Percentiles rank a stretch among this genome's conserved stretches.
Conservation (phyloP, 805 yeast species). For the Ogataea polymorpha region DNA sequence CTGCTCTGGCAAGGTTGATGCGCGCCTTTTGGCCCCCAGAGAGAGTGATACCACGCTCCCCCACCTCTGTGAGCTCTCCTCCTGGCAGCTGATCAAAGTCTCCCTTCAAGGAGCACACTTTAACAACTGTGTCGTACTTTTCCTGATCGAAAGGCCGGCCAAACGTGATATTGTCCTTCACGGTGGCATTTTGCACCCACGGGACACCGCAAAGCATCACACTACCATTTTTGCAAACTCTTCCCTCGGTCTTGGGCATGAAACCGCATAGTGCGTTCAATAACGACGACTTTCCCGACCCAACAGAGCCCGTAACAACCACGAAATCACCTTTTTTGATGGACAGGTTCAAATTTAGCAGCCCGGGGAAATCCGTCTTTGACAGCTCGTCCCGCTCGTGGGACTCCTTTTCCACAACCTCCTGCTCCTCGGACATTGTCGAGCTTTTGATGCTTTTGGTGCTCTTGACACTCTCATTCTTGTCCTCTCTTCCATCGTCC, state of each 20-base stretch:
- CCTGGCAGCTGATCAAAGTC: conserved; percentile 68
- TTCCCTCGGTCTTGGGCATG: conserved; percentile 57
- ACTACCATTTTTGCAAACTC: conserved; percentile 50
- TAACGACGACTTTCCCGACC: conserved; percentile 77
- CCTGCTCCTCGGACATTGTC: background rate
- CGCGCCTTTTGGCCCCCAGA: conserved; percentile 93
- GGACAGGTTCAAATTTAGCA: conserved; percentile 47
- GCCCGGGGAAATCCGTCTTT: conserved; percentile 40
- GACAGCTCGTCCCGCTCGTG: conserved; percentile 19
- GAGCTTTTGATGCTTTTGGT: background rate
- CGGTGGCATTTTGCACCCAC: conserved; percentile 82
- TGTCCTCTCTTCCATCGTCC: conserved; percentile 28
- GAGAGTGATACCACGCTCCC: conserved; percentile 80
- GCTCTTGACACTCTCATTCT: conserved; percentile 1
- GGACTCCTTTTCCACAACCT: background rate
- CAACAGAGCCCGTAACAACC: conserved; percentile 71
- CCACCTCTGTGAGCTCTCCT: conserved; percentile 77
- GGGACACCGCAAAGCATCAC: conserved; percentile 58
- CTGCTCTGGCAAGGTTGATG: conserved; percentile 72
- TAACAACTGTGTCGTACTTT: conserved; percentile 51
- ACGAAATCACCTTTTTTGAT: conserved; percentile 63
- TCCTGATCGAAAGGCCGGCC: conserved; percentile 53
- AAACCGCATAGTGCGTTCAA: conserved; percentile 69
- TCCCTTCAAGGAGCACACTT: conserved; percentile 62
- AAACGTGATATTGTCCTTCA: conserved; percentile 69